Evolutionary conservation across 768 basidiomycete species (phyloP), one percentile per base, ranked within the genome.

Genomic region (Panus rudis): DNA sequence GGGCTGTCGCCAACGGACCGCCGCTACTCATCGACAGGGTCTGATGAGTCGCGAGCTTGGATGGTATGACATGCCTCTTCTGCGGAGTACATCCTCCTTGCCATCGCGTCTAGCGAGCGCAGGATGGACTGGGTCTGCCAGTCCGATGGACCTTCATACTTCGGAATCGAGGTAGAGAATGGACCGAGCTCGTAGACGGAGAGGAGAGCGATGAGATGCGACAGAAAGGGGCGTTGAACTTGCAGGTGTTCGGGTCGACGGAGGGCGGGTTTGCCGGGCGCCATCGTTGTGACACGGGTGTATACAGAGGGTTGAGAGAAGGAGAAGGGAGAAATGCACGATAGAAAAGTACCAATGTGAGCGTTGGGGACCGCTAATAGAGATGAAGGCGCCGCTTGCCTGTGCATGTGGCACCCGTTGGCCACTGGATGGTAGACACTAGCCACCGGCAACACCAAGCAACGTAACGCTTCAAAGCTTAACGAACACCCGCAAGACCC

Each of bases 181-280:
- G 75, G 73, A 37, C 75, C 73, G 37, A 73, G 68, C 47, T 80
- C 76, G 54, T 78, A 81, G 39, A 76, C 61, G 14, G 79, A 79
- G 22, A 81, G 63, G 6, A 79, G 59, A 19, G 76, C 71, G 48
- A 78, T 67, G 37, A 81, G 74, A 54, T 81, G 74, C 1, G 71
- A 65, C 33, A 74, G 48, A 51, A 78, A 78, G 11, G 65, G 64
- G 13, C 56, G 46, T 12, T 44, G 48, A 40, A 48, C 47, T 17
- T 45, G 52, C n/a, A n/a, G n/a, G n/a, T n/a, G n/a, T n/a, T n/a
- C 37, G 37, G 37, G 34, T 61, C 59, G 41, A 24, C 45, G 34
- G n/a, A n/a, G n/a, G n/a, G n/a, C n/a, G n/a, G n/a, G 24, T 39
- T 24, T 35, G 48, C 45, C 48, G 48, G n/a, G n/a, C n/a, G n/a